phyloP scores from a whole-genome alignment of 2,329 filamentous ascomycete species.

The Epicoccum sorghinum region DNA sequence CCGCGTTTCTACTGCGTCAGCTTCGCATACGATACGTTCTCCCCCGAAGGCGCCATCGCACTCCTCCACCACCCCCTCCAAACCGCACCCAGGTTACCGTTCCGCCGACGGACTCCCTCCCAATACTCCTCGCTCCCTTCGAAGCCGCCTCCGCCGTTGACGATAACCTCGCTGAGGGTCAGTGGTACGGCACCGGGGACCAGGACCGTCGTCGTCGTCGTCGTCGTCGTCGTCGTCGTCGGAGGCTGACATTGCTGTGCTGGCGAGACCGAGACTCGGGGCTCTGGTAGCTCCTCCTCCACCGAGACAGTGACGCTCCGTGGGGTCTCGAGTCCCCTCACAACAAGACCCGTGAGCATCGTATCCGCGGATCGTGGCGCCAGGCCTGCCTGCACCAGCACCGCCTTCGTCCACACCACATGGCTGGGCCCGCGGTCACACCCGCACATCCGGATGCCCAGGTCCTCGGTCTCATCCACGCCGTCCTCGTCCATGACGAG shows the following conservation, averaged over 20 bases:
- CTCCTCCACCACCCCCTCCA: conserved; percentile 5
- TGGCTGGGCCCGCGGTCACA: background rate
- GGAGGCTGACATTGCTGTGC: too few relatives aligned
- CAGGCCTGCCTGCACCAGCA: background rate
- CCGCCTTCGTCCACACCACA: background rate
- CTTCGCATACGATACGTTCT: background rate
- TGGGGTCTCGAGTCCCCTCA: too few relatives aligned
- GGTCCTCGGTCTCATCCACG: background rate
- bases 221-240: too few relatives aligned
- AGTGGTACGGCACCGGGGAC: too few relatives aligned
- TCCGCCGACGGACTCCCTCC: conserved; percentile 11
- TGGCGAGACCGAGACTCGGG: too few relatives aligned
- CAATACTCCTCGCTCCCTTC: conserved; percentile 11
- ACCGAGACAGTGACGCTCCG: too few relatives aligned
- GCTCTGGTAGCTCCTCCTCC: too few relatives aligned
- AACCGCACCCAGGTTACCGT: conserved; percentile 4
- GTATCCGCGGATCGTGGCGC: too few relatives aligned
- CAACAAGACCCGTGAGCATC: too few relatives aligned
- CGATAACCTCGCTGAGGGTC: too few relatives aligned
- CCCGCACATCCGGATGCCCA: background rate
- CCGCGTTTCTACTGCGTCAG: too few relatives aligned
- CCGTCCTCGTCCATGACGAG: background rate
- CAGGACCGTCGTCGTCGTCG: too few relatives aligned
- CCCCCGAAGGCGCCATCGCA: background rate
- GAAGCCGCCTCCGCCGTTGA: background rate